A percentile compares a stretch with the other conserved stretches of the same genome.
Conservation (phyloP, 257 asterid species). For the Misopates orontium region DNA sequence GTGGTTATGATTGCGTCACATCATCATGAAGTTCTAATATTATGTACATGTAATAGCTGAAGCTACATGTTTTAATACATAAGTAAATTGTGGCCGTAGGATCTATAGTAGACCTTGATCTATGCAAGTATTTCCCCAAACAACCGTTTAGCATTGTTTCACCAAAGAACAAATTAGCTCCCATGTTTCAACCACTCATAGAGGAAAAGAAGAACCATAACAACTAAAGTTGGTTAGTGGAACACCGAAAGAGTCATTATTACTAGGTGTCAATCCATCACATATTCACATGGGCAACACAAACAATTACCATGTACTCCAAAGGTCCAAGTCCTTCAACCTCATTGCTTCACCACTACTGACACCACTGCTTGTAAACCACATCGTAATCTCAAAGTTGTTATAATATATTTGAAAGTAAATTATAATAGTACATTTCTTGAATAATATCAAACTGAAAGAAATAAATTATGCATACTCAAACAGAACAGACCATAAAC, state of each 20-base stretch:
- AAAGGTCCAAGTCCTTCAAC: too few relatives aligned
- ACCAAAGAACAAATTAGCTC: background rate
- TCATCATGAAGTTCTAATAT: too few relatives aligned
- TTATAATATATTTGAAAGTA: background rate
- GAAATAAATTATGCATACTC: background rate
- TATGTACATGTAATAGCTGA: too few relatives aligned
- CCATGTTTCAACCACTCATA: background rate
- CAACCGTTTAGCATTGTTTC: background rate
- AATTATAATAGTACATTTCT: background rate
- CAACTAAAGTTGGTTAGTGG: conserved; percentile 14
- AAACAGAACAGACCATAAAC: conserved; percentile 23
- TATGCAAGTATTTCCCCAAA: too few relatives aligned
- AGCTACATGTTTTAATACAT: too few relatives aligned
- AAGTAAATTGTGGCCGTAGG: too few relatives aligned
- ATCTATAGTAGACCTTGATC: too few relatives aligned
- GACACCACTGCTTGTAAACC: background rate
- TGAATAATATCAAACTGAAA: too few relatives aligned
- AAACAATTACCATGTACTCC: background rate
- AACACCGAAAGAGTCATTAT: conserved; percentile 30
- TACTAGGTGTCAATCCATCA: conserved; percentile 28
- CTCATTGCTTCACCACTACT: background rate
- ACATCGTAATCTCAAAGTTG: background rate
- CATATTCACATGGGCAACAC: conserved; percentile 16
- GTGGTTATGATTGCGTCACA: too few relatives aligned
- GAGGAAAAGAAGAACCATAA: background rate